These are phyloP conservation scores for Tilletia setariae DNA, from an alignment of 1,284 basidiomycete genomes.

Conservation along the genomic window DNA sequence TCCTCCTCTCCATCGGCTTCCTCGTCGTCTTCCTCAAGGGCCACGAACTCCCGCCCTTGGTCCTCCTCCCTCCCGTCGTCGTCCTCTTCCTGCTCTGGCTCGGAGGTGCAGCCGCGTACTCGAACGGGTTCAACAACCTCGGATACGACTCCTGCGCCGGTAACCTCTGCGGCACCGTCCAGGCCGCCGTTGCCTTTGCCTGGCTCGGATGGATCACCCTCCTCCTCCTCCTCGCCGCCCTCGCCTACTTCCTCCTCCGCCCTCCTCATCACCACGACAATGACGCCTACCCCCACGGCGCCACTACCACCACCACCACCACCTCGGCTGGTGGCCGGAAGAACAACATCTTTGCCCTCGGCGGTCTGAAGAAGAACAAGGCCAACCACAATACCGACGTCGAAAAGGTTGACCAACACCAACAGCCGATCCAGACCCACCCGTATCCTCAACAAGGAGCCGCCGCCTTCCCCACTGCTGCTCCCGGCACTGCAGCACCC, in stretches of 20 bases:
- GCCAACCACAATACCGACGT: not conserved
- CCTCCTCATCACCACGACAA: not conserved
- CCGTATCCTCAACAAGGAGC: not conserved
- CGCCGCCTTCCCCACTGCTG: not conserved
- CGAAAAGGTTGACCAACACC: not conserved
- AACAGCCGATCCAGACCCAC: not conserved
- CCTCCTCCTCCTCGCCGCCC: not conserved
- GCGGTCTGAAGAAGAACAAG: slow-evolving; percentile 5
- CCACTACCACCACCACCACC: not conserved
- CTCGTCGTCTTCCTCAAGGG: not conserved
- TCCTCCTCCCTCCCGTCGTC: not conserved
- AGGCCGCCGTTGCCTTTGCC: slow-evolving; percentile 14
- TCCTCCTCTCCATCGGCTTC: slow-evolving; percentile 1
- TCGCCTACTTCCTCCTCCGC: not conserved
- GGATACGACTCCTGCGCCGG: no score
- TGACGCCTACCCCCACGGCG: not conserved
- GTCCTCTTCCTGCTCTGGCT: slow-evolving; percentile 9
- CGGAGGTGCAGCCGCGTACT: slow-evolving; percentile 10
- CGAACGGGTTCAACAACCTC: not conserved
- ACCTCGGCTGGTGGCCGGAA: no score
- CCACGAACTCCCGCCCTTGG: not conserved
- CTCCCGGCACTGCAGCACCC: not conserved
- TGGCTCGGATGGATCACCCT: slow-evolving; percentile 15
- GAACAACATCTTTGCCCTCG: not conserved
- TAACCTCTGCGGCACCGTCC: not conserved